Conservation (phyloP, 192 early-diverging fungal genomes). For the Diversispora eburnea region DNA sequence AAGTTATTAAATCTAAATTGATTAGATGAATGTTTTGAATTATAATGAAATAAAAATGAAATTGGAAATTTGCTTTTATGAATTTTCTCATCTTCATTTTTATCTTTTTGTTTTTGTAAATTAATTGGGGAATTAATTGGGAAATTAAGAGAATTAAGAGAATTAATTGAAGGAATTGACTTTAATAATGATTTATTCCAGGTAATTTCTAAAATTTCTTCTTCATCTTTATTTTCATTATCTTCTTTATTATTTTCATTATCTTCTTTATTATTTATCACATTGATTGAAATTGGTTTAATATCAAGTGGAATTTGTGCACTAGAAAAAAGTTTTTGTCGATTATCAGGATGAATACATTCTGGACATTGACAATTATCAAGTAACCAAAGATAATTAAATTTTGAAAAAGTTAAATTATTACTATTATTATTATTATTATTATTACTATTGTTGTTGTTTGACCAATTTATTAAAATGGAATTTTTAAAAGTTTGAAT, state of each 20-base stretch:
- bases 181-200: constrained; percentile 48
- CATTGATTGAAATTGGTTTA: constrained; percentile 24
- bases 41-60: constrained; percentile 33
- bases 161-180: background rate
- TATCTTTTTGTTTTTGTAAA: no score
- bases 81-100: no score
- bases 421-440: no score
- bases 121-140: background rate
- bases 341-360: constrained; percentile 54
- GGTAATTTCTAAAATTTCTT: constrained; percentile 33
- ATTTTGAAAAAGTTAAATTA: background rate
- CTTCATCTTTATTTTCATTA: constrained; percentile 25
- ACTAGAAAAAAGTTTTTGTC: constrained; percentile 56
- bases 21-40: constrained; percentile 14
- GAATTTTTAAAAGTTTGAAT: no score
- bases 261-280: background rate
- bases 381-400: constrained; percentile 51
- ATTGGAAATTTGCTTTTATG: constrained; percentile 39
- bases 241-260: no score
- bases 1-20: constrained; percentile 33
- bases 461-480: no score
- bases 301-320: constrained; percentile 51
- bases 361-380: constrained; percentile 58
- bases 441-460: no score
- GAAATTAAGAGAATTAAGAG: background rate